Percentiles rank a stretch among this genome's conserved stretches.
These are phyloP conservation scores for Pseudogymnoascus sp. DNA, from an alignment of 2,329 filamentous ascomycete genomes.

Conservation along the genomic window DNA sequence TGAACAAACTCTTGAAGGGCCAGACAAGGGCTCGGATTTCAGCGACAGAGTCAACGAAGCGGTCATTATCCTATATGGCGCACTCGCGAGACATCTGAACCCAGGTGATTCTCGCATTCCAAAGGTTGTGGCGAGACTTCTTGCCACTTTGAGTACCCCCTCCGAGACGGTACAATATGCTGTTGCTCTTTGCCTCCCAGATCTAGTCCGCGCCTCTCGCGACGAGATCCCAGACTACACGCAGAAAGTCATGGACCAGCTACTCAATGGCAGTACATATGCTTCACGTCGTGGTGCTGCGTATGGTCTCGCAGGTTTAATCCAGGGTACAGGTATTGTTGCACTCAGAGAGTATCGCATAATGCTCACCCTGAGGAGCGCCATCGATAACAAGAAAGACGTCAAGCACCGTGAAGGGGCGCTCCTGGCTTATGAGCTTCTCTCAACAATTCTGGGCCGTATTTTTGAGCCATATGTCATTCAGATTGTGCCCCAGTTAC, in stretches of 20 bases:
- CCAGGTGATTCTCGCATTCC: constrained; percentile 81
- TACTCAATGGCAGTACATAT: constrained; percentile 85
- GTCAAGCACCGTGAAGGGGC: constrained; percentile 80
- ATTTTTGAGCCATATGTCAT: constrained; percentile 96
- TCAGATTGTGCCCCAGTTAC: constrained; percentile 83
- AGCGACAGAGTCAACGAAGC: constrained; percentile 92
- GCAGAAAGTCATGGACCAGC: constrained; percentile 68
- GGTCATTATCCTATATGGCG: constrained; percentile 94
- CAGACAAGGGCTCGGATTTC: constrained; percentile 71
- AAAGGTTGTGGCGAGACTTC: constrained; percentile 75
- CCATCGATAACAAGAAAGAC: constrained; percentile 94
- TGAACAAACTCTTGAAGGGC: constrained; percentile 77
- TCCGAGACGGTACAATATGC: constrained; percentile 97
- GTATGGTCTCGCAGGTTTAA: constrained; percentile 86
- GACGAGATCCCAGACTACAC: constrained; percentile 76
- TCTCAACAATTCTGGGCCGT: constrained; percentile 77
- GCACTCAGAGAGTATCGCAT: constrained; percentile 80
- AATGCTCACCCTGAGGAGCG: constrained; percentile 69
- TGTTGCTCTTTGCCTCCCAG: constrained; percentile 87
- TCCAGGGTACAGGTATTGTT: constrained; percentile 78
- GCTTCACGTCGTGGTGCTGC: constrained; percentile 88
- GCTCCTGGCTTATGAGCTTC: constrained; percentile 81
- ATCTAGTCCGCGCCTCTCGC: constrained; percentile 73
- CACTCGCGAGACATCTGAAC: constrained; percentile 78
- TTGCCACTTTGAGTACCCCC: constrained; percentile 83